A percentile compares a stretch with the other conserved stretches of the same genome.
Evolutionary conservation across 2,329 filamentous ascomycete genomes (phyloP).

Genomic region (Penicillium sp.): DNA sequence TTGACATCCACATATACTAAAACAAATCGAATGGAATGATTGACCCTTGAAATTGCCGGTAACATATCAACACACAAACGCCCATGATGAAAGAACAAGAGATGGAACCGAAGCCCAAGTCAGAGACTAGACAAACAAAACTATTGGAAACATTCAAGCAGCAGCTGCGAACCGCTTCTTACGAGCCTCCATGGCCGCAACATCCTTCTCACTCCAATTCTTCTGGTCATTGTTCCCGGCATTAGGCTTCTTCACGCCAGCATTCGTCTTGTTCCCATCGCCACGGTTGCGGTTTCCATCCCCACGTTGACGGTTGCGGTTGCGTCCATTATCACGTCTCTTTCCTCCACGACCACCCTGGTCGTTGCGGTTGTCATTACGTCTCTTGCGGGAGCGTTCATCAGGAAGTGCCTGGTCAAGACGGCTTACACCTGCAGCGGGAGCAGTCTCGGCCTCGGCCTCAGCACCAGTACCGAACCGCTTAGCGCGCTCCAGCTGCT

Average conservation of each 20-base stretch:
- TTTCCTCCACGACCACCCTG: constrained; percentile 43
- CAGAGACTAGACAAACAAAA: not conserved
- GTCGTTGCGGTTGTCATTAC: constrained; percentile 31
- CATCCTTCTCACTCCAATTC: constrained; percentile 42
- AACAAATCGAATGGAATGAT: constrained; percentile 16
- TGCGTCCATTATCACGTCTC: constrained; percentile 38
- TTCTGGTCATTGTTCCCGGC: constrained; percentile 17
- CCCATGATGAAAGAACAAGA: constrained; percentile 18
- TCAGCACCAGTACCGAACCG: constrained; percentile 41
- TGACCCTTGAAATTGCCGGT: constrained; percentile 15
- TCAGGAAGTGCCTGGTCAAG: constrained; percentile 47
- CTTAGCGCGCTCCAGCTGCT: constrained; percentile 47
- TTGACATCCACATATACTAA: constrained; percentile 5
- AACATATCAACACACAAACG: constrained; percentile 24
- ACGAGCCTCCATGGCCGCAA: constrained; percentile 45
- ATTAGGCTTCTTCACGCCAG: constrained; percentile 14
- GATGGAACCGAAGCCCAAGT: not conserved
- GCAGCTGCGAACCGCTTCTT: constrained; percentile 47
- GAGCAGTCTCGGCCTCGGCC: constrained; percentile 10
- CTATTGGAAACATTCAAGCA: constrained; percentile 18
- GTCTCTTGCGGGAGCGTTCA: constrained; percentile 42
- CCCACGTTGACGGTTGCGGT: constrained; percentile 28
- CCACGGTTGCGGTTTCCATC: constrained; percentile 24
- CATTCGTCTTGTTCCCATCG: constrained; percentile 14
- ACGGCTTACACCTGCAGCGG: constrained; percentile 35